Percentiles rank a stretch among this genome's conserved stretches.
Conservation (phyloP, 768 basidiomycete genomes). For the Serendipita sp. region DNA sequence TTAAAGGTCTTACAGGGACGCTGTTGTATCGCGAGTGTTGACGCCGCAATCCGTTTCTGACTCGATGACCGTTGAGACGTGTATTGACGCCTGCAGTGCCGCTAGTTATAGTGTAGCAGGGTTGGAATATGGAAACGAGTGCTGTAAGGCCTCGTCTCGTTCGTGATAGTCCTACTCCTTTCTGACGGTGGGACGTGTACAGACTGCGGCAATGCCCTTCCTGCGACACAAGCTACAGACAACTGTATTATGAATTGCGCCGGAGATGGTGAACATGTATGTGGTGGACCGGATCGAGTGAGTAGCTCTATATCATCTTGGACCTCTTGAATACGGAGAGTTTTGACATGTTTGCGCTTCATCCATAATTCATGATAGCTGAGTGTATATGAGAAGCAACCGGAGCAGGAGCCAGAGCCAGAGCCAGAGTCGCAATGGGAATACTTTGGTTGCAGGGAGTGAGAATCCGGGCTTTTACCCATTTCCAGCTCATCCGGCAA, state of each 20-base stretch:
- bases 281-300: neutral
- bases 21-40: constrained; percentile 47
- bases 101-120: constrained; percentile 51
- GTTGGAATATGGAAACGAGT: constrained; percentile 32
- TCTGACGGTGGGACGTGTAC: no score
- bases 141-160: neutral
- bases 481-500: no score
- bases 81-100: constrained; percentile 39
- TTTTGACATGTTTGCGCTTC: no score
- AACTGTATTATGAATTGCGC: neutral
- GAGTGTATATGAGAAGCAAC: no score
- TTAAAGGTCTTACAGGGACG: constrained; percentile 24
- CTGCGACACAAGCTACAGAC: neutral
- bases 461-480: no score
- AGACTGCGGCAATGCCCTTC: constrained; percentile 7
- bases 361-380: no score
- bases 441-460: no score
- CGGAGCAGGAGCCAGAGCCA: no score
- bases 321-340: no score
- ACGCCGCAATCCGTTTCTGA: constrained; percentile 24
- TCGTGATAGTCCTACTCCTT: neutral
- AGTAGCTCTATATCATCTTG: neutral
- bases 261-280: neutral
- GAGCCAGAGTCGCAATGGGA: no score
- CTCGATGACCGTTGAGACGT: constrained; percentile 40